Conservation (phyloP, 352 stramenopile genomes). For the Pythium phragmiticola region DNA sequence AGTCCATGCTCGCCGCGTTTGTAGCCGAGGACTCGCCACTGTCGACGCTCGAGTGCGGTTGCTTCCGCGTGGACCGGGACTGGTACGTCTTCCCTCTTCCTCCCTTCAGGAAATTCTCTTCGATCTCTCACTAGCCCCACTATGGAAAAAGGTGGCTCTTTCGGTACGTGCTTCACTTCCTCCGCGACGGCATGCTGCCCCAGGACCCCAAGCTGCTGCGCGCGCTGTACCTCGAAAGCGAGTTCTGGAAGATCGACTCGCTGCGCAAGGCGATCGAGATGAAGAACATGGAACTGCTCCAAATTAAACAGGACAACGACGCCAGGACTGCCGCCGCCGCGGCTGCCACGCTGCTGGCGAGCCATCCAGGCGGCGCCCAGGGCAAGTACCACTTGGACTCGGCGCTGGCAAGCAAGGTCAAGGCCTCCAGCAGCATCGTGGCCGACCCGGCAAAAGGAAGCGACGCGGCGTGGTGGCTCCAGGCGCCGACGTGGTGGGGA, state of each 20-base stretch:
- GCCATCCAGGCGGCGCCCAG: not conserved
- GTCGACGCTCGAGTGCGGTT: slow-evolving; percentile 49
- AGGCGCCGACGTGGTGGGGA: slow-evolving; percentile 69
- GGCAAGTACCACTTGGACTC: slow-evolving; percentile 29
- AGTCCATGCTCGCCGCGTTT: slow-evolving; percentile 67
- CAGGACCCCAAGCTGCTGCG: slow-evolving; percentile 64
- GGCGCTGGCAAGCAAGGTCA: slow-evolving; percentile 24
- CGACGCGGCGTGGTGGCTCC: slow-evolving; percentile 56
- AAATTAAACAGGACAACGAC: slow-evolving; percentile 37
- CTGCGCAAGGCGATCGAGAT: slow-evolving; percentile 73
- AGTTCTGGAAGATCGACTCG: slow-evolving; percentile 83
- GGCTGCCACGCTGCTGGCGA: slow-evolving; percentile 13
- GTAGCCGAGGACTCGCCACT: slow-evolving; percentile 66
- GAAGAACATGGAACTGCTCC: slow-evolving; percentile 64
- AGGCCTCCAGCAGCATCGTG: slow-evolving; percentile 13
- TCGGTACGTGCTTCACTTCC: slow-evolving; percentile 73
- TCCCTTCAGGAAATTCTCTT: not conserved
- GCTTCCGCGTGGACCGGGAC: slow-evolving; percentile 74
- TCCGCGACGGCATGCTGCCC: slow-evolving; percentile 71
- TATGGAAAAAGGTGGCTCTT: slow-evolving; percentile 56
- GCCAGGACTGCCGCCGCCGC: slow-evolving; percentile 22
- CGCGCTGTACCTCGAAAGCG: slow-evolving; percentile 72
- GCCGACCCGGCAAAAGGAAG: slow-evolving; percentile 14
- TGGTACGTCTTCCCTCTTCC: slow-evolving; percentile 30
- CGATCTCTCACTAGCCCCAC: not conserved